phyloP scores from a whole-genome alignment of 345 rosid genomes.

The Eucalyptus erythrocorys region DNA sequence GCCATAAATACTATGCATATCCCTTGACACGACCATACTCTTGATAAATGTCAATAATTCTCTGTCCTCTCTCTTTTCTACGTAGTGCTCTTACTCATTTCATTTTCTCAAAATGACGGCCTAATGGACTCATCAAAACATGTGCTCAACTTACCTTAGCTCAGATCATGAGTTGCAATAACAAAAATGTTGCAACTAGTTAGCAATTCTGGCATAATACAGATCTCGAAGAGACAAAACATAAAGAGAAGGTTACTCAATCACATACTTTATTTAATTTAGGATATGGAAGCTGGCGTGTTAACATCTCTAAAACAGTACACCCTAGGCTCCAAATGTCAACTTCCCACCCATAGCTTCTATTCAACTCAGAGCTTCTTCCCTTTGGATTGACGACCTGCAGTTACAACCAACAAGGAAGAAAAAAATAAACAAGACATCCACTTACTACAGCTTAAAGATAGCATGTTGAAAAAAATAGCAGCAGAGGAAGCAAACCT shows the following conservation, averaged over 20 bases:
- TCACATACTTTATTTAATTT: slow-evolving; percentile 45
- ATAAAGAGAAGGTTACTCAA: neutral
- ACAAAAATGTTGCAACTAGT: neutral
- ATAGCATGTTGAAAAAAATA: neutral
- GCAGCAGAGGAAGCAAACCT: slow-evolving; percentile 24
- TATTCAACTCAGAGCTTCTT: neutral
- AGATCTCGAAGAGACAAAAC: neutral
- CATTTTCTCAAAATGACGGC: neutral
- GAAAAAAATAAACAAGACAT: neutral
- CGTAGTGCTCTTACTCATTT: neutral
- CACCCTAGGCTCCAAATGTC: slow-evolving; percentile 96
- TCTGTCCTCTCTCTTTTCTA: neutral
- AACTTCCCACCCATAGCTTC: slow-evolving; percentile 53
- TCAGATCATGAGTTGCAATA: neutral
- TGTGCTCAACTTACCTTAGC: neutral
- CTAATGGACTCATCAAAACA: neutral
- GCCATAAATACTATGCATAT: neutral
- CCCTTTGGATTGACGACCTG: slow-evolving; percentile 42
- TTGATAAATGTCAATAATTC: neutral
- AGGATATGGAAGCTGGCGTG: slow-evolving; percentile 45
- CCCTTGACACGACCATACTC: neutral
- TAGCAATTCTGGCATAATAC: neutral
- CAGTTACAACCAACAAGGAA: neutral
- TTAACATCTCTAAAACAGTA: slow-evolving; percentile 78
- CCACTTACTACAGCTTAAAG: neutral